Evolutionary conservation across 2,329 filamentous ascomycete genomes (phyloP).

Genomic region (Xylariaceae sp.): DNA sequence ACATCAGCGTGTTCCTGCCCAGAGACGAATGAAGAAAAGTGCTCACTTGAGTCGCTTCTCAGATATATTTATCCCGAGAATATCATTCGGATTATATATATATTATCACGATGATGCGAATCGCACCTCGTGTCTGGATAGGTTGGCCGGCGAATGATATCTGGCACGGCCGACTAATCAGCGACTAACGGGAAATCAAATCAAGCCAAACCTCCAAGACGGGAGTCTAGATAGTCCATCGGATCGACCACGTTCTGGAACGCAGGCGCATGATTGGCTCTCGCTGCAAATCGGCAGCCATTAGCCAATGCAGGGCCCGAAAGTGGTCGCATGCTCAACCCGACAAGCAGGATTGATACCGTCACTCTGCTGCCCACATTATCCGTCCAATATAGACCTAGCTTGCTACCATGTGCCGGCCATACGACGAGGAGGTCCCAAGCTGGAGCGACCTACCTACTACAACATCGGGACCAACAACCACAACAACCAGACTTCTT

Average conservation of each 20-base stretch:
- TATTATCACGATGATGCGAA: not conserved
- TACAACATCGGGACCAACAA: not conserved
- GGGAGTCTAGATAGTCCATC: not conserved
- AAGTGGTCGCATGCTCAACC: slow-evolving; percentile 30
- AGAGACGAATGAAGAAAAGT: not conserved
- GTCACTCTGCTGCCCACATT: not conserved
- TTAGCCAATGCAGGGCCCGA: slow-evolving; percentile 28
- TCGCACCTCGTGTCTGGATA: not conserved
- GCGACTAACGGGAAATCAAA: not conserved
- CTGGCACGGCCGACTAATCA: not conserved
- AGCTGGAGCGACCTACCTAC: not conserved
- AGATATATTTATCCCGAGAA: not conserved
- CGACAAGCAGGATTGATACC: slow-evolving; percentile 10
- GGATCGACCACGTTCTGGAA: slow-evolving; percentile 21
- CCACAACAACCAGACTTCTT: slow-evolving; percentile 1
- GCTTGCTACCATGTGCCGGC: slow-evolving; percentile 20
- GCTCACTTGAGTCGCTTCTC: too few relatives aligned
- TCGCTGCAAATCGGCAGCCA: not conserved
- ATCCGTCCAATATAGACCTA: slow-evolving; percentile 21
- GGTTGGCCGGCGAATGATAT: not conserved
- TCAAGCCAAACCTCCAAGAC: not conserved
- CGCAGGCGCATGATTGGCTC: slow-evolving; percentile 14
- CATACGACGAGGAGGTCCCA: not conserved
- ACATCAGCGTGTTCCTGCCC: not conserved
- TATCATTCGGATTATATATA: not conserved